Base-by-base conservation (phyloP, 2,329 filamentous ascomycete species). In the Cordyceps fumosorosea region DNA sequence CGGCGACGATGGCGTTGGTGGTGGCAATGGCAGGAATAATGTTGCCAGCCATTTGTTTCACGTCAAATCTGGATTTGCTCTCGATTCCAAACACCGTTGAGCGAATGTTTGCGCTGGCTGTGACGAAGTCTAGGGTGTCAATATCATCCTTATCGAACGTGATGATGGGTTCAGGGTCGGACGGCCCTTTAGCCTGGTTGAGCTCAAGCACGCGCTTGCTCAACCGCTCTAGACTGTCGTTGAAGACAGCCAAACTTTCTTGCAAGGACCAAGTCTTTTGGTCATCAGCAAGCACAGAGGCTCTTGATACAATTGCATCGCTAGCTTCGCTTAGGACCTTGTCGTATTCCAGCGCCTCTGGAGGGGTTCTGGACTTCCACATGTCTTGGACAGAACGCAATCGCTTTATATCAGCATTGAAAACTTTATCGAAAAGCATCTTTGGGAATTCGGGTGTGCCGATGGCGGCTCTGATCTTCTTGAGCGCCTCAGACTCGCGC, bases 21-120 rank as follows among this genome's bases (percentile, higher is more conserved):
- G 95, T 99, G 5, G 95, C 95, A 71, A 99, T 99, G 2, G 95
- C 95, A 1, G 95, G 95, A 64, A 99, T 99, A 69, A 99, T 99
- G 73, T 99, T 99, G 60, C 95, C 95, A 4, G 95, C 95, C 93
- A 98, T 99, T 76, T 99, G 90, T 78, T 99, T 99, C 69, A 95
- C 93, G 71, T 98, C 93, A 71, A 98, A 99, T 63, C 96, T 91
- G 24, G 92, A 96, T 73, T 91, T 93, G 5, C 81, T 78, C 60
- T 93, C 89, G 63, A 99, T 96, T 62, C 87, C 89, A 71, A 99
- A 99, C n/a, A 96, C 82, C 26, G 85, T 81, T 1, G 93, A 95
- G 51, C 95, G 86, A 26, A 99, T 84, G 70, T 99, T 99, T 34
- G 93, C 91, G 67, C 89, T 91, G 0, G 95, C 87, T 1, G 92